Percentiles rank a stretch among this genome's conserved stretches.
phyloP scores from a whole-genome alignment of 306 rosid species.

The Sechiopsis laciniata region DNA sequence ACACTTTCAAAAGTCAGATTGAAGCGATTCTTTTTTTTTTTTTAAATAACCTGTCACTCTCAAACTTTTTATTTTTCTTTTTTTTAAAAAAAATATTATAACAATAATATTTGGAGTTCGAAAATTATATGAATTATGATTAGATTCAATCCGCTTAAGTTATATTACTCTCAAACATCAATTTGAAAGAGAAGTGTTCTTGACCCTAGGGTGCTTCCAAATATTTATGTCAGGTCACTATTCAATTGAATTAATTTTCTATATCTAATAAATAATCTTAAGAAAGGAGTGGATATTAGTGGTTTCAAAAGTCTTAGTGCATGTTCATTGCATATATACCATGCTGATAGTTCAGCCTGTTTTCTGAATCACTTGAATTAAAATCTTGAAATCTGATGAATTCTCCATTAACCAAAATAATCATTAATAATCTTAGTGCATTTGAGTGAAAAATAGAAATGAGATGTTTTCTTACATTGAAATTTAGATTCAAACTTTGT shows the following conservation, averaged over 20 bases:
- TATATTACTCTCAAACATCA: too few species aligned
- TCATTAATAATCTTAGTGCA: not conserved
- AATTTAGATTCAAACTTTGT: too few species aligned
- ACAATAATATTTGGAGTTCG: too few species aligned
- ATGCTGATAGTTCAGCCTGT: not conserved
- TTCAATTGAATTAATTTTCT: not conserved
- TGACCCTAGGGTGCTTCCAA: not conserved
- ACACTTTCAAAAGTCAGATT: too few species aligned
- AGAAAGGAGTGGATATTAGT: not conserved
- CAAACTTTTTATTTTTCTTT: too few species aligned
- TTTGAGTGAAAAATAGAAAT: not conserved
- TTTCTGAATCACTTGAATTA: not conserved
- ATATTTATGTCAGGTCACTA: not conserved
- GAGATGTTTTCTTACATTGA: too few species aligned
- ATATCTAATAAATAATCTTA: not conserved
- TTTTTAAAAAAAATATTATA: too few species aligned
- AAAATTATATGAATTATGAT: too few species aligned
- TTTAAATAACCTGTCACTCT: too few species aligned
- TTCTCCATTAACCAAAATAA: constrained; percentile 3
- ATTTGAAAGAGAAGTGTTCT: not conserved
- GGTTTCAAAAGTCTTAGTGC: not conserved
- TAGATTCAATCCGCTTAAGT: too few species aligned
- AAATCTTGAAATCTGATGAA: not conserved
- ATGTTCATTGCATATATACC: not conserved
- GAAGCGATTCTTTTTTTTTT: too few species aligned